Conservation (phyloP, 73 alveolate species). For the Symbiodinium pilosum region DNA sequence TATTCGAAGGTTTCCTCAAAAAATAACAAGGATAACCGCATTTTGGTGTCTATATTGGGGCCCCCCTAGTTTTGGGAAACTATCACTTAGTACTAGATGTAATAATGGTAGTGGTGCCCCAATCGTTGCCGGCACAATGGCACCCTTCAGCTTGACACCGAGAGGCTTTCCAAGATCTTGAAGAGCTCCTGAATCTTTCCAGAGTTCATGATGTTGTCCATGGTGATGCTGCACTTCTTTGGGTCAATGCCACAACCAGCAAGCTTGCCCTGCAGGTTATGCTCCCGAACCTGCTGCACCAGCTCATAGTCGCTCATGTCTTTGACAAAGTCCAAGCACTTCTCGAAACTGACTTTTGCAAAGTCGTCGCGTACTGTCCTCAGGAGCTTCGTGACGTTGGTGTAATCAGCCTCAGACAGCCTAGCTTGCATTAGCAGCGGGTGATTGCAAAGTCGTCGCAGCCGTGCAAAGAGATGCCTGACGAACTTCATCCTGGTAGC, state of each 20-base stretch:
- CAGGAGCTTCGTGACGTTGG: slow-evolving; percentile 5
- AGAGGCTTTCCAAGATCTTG: slow-evolving; percentile 30
- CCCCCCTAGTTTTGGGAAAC: too few species aligned
- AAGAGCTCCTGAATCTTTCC: slow-evolving; percentile 33
- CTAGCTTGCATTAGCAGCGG: slow-evolving; percentile 59
- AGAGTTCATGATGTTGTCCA: slow-evolving; percentile 40
- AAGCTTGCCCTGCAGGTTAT: slow-evolving; percentile 94
- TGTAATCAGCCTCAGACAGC: slow-evolving; percentile 1
- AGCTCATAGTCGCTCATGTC: slow-evolving; percentile 46
- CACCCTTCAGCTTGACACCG: background rate
- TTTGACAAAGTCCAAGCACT: background rate
- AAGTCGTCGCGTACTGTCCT: slow-evolving; percentile 34
- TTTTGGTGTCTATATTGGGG: too few species aligned
- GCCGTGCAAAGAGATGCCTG: slow-evolving; percentile 33
- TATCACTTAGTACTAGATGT: too few species aligned
- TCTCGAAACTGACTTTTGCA: background rate
- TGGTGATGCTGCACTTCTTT: background rate
- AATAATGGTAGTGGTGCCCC: background rate
- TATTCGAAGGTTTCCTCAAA: too few species aligned
- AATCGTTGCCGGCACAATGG: background rate
- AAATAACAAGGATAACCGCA: too few species aligned
- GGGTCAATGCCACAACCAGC: slow-evolving; percentile 46
- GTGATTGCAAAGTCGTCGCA: slow-evolving; percentile 80
- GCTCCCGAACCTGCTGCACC: slow-evolving; percentile 25
- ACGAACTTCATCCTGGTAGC: background rate